phyloP scores from a whole-genome alignment of 1,284 basidiomycete genomes.

The Puccinia triticina region DNA sequence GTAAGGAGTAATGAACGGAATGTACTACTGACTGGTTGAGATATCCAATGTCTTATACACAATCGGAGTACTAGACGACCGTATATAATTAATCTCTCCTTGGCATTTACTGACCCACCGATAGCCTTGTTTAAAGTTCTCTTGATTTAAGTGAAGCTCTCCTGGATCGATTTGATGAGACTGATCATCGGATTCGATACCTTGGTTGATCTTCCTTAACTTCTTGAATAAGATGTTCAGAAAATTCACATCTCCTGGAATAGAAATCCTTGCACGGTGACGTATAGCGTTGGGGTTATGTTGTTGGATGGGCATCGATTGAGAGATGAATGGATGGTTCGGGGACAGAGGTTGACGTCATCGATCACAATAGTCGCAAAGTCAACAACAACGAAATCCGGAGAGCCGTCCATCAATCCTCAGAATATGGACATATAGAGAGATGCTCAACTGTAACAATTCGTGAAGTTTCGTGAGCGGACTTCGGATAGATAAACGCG shows the following conservation, averaged over 20 bases:
- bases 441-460: constrained; percentile 55
- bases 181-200: neutral
- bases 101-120: constrained; percentile 58
- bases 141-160: constrained; percentile 41
- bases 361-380: too few species aligned
- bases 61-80: constrained; percentile 58
- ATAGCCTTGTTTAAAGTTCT: constrained; percentile 55
- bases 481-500: constrained; percentile 60
- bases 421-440: too few species aligned
- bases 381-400: too few species aligned
- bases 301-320: neutral
- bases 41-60: constrained; percentile 58
- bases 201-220: constrained; percentile 23
- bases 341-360: too few species aligned
- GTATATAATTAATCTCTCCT: constrained; percentile 58
- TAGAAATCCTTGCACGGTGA: constrained; percentile 48
- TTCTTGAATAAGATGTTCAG: constrained; percentile 21
- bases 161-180: constrained; percentile 27
- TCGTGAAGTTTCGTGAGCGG: constrained; percentile 59
- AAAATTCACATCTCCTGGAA: constrained; percentile 13
- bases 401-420: too few species aligned
- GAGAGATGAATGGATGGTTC: neutral
- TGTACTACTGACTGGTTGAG: neutral
- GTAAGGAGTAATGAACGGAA: too few species aligned
- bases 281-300: constrained; percentile 49